phyloP scores from a whole-genome alignment of 495 filamentous ascomycete species.

The Cudoniella acicularis region DNA sequence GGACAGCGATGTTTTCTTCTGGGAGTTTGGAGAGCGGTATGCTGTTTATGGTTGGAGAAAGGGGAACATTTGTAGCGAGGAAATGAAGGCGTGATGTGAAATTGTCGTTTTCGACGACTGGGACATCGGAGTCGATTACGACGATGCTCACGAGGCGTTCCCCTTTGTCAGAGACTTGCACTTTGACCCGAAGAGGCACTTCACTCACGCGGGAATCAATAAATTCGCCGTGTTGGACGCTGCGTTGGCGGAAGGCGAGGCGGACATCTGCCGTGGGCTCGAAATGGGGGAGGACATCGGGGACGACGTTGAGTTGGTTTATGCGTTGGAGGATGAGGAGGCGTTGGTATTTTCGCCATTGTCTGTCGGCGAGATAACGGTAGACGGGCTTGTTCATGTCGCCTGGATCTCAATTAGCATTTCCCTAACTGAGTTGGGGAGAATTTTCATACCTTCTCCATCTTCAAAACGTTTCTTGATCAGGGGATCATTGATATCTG shows the following conservation, averaged over 20 bases:
- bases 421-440: not conserved
- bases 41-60: constrained; percentile 44
- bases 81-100: constrained; percentile 84
- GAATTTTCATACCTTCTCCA: constrained; percentile 63
- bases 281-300: constrained; percentile 86
- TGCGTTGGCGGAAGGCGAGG: constrained; percentile 67
- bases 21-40: constrained; percentile 43
- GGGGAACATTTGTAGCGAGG: constrained; percentile 62
- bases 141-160: constrained; percentile 78
- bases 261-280: constrained; percentile 75
- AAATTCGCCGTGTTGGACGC: constrained; percentile 70
- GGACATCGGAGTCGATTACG: constrained; percentile 88
- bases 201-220: constrained; percentile 69
- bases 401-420: constrained; percentile 45
- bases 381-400: constrained; percentile 98
- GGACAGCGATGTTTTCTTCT: constrained; percentile 64
- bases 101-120: constrained; percentile 67
- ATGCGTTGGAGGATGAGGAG: constrained; percentile 81
- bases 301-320: constrained; percentile 80
- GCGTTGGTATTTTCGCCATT: constrained; percentile 80
- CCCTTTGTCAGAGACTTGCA: constrained; percentile 80
- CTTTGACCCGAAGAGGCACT: constrained; percentile 63
- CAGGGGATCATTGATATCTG: constrained; percentile 92
- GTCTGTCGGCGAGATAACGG: constrained; percentile 77
- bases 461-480: constrained; percentile 96